Base-by-base conservation (phyloP, 2,329 filamentous ascomycete species). In the Aspergillus awamori region DNA sequence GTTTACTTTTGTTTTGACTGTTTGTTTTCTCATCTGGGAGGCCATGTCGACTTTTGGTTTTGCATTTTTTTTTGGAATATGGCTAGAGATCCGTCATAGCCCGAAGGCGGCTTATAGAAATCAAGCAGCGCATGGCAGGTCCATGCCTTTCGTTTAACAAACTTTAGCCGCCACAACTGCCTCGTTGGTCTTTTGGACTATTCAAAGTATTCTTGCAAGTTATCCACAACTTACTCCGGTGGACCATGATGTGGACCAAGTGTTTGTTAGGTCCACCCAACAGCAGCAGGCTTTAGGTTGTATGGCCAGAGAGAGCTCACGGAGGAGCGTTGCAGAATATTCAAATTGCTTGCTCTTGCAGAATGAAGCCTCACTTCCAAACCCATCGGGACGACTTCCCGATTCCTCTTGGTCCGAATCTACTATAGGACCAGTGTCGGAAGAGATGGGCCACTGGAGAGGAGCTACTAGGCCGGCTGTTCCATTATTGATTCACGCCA, bases 91-190 rank as follows among this genome's bases (percentile, higher is more conserved):
- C 41, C 17, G 30, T 36, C 17, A 57, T 54, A 24, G 48, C 47
- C 56, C 53, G 28, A 38, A 30, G 33, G 24, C 22, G 30, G 38
- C 20, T n/a, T n/a, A 62, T 62, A 62, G 60, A 62, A 60, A 28
- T 53, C 52, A 47, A 59, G 51, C 26, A 51, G n/a, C 20, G 52
- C 57, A 62, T 62, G 57, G 60, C 57, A 43, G 60, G 60, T 26
- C 56, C 57, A 60, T 62, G 60, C 41, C n/a, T 20, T 7, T 20
- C 41, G 10, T 45, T 45, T 24, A 45, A 20, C 20, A 22, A 15
- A 22, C 11, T 45, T 24, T 45, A 24, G 20, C 41, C 20, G 20
- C 41, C 20, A 24, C 20, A 13, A 24, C 13, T 45, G 22, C 33
- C 33, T 36, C 41, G 4, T 15, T 20, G 11, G 41, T 22, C 13